These are phyloP conservation scores for Lachnellula arida DNA, from an alignment of 2,329 filamentous ascomycete species.

Conservation along the genomic window DNA sequence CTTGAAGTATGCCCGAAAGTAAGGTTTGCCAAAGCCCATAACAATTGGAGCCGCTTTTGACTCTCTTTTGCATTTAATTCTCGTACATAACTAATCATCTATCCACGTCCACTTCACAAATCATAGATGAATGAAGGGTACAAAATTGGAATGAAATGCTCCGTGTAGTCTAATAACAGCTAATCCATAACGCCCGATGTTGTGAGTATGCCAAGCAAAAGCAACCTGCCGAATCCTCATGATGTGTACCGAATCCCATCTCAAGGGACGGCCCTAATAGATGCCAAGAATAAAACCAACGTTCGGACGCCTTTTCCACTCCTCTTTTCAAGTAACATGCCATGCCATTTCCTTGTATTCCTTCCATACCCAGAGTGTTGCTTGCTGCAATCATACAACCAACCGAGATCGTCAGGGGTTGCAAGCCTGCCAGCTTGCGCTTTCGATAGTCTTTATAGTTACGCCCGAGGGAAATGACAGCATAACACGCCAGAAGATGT, in stretches of 20 bases:
- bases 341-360: conserved; percentile 19
- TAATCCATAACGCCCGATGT: conserved; percentile 16
- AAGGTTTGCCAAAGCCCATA: no score
- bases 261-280: conserved; percentile 12
- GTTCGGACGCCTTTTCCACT: conserved; percentile 28
- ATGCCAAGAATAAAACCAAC: conserved; percentile 15
- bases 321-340: conserved; percentile 25
- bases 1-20: no score
- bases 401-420: conserved; percentile 12
- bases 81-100: neutral
- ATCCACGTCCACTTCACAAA: neutral
- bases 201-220: conserved; percentile 20
- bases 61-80: no score
- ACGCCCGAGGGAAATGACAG: conserved; percentile 29
- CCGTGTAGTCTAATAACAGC: conserved; percentile 15
- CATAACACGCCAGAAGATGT: conserved; percentile 20
- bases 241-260: conserved; percentile 16
- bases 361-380: conserved; percentile 22
- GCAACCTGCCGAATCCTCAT: conserved; percentile 15
- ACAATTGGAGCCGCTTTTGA: no score
- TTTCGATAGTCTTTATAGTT: conserved; percentile 20
- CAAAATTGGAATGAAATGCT: conserved; percentile 9
- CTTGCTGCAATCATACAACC: conserved; percentile 24
- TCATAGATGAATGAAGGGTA: neutral
- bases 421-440: conserved; percentile 30